phyloP scores from a whole-genome alignment of 1,284 basidiomycete genomes.

The Cerioporus squamosus region DNA sequence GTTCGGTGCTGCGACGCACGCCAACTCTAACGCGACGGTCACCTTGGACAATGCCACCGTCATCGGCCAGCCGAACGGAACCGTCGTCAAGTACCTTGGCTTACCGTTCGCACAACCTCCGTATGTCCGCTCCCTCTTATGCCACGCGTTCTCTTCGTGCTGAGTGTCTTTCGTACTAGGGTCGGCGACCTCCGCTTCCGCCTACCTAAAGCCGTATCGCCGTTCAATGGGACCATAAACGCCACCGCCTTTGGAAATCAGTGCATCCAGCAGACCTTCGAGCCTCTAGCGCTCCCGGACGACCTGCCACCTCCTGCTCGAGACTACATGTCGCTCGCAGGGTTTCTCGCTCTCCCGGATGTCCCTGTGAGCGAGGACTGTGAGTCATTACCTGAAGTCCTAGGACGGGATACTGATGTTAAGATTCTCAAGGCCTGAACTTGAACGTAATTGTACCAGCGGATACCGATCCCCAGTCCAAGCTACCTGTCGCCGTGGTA shows the following conservation, averaged over 20 bases:
- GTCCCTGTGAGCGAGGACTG: slow-evolving; percentile 23
- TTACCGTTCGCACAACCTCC: slow-evolving; percentile 26
- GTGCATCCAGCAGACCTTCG: slow-evolving; percentile 8
- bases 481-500: slow-evolving; percentile 45
- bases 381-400: neutral
- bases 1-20: no score
- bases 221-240: neutral
- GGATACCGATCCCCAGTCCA: slow-evolving; percentile 20
- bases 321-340: neutral
- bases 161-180: slow-evolving; percentile 25
- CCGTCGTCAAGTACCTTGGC: slow-evolving; percentile 17
- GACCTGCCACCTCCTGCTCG: neutral
- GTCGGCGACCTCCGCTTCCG: slow-evolving; percentile 40
- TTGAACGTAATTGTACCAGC: slow-evolving; percentile 45
- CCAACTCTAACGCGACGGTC: neutral
- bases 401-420: neutral
- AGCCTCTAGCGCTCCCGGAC: neutral
- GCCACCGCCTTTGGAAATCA: slow-evolving; percentile 4
- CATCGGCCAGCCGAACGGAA: slow-evolving; percentile 8
- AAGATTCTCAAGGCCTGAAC: slow-evolving; percentile 39
- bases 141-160: neutral
- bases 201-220: neutral
- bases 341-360: neutral
- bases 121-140: slow-evolving; percentile 5
- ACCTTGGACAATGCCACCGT: slow-evolving; percentile 16